These are phyloP conservation scores for Puccinia horiana DNA, from an alignment of 1,284 basidiomycete genomes.

Conservation along the genomic window DNA sequence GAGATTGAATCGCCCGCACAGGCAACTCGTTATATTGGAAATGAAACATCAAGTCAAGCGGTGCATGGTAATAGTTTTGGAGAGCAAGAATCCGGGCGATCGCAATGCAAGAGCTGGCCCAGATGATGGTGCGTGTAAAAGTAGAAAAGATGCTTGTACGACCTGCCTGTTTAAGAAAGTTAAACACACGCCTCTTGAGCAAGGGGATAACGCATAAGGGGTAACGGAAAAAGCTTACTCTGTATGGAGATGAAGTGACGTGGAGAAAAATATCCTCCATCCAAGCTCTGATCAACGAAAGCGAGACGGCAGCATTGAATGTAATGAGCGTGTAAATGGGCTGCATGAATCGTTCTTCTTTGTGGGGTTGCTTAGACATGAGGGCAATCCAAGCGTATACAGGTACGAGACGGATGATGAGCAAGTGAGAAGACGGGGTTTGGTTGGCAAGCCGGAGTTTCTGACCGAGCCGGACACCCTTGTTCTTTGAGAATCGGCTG, in stretches of 20 bases:
- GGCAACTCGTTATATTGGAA: conserved; percentile 80
- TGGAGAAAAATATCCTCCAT: conserved; percentile 74
- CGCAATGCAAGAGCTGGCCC: conserved; percentile 70
- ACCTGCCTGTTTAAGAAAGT: conserved; percentile 67
- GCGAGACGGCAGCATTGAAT: conserved; percentile 84
- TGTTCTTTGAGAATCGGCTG: conserved; percentile 72
- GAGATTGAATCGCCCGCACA: conserved; percentile 62
- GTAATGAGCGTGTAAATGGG: conserved; percentile 88
- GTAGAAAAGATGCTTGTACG: conserved; percentile 72
- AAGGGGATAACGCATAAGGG: neutral
- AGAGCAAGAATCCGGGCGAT: conserved; percentile 76
- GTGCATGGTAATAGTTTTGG: conserved; percentile 86
- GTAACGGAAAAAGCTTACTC: conserved; percentile 63
- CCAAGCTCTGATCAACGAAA: conserved; percentile 83
- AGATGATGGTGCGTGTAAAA: conserved; percentile 72
- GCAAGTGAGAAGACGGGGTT: conserved; percentile 59
- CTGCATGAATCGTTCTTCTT: conserved; percentile 98
- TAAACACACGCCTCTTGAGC: neutral
- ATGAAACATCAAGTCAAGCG: conserved; percentile 71
- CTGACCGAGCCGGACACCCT: conserved; percentile 64
- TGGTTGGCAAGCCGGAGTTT: conserved; percentile 50
- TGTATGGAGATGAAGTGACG: conserved; percentile 77
- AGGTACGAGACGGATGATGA: conserved; percentile 75
- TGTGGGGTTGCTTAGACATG: conserved; percentile 81
- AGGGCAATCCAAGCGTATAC: conserved; percentile 86